Evolutionary conservation across 2,329 filamentous ascomycete genomes (phyloP).

Genomic region (Orbilia javanica): DNA sequence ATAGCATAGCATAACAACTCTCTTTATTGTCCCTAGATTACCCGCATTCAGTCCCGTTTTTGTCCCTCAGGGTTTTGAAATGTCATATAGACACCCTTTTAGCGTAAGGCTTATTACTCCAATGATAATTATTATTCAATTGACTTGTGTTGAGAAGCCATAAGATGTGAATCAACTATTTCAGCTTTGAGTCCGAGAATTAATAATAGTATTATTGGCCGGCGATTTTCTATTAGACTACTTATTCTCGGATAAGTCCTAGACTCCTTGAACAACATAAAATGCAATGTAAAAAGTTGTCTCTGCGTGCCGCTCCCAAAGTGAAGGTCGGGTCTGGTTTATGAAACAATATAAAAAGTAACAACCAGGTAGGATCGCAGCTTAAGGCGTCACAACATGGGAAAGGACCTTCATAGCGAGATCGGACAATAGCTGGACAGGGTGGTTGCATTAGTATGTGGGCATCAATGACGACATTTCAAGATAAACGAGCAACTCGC

Average conservation of each 20-base stretch:
- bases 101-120: neutral
- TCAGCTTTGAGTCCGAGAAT: too few relatives aligned
- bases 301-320: too few relatives aligned
- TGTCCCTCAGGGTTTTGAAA: neutral
- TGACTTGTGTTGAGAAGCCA: neutral
- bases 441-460: constrained; percentile 24
- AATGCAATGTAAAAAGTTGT: too few relatives aligned
- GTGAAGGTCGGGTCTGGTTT: too few relatives aligned
- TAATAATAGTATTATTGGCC: too few relatives aligned
- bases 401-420: constrained; percentile 61
- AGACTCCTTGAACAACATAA: neutral
- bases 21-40: neutral
- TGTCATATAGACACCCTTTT: constrained; percentile 17
- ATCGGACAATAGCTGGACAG: constrained; percentile 60
- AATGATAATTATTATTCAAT: constrained; percentile 6
- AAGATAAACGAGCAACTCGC: constrained; percentile 66
- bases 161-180: neutral
- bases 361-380: too few relatives aligned
- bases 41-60: constrained; percentile 3
- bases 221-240: too few relatives aligned
- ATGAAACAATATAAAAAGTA: too few relatives aligned
- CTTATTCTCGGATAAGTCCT: too few relatives aligned
- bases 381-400: constrained; percentile 58
- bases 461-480: constrained; percentile 10
- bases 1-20: neutral